phyloP scores from a whole-genome alignment of 2,329 filamentous ascomycete genomes.

The Trichoderma harzianum region DNA sequence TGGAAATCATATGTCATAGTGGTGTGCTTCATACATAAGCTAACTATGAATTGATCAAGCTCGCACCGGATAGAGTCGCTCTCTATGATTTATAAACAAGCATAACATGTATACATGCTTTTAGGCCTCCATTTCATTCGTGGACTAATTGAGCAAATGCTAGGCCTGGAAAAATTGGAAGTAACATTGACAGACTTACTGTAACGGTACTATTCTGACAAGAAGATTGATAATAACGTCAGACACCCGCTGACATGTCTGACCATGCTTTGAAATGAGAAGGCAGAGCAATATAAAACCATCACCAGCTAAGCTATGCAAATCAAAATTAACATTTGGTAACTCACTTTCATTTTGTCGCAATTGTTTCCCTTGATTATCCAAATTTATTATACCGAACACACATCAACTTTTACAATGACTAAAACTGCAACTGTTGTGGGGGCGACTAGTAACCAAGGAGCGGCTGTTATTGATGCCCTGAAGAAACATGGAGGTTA shows the following conservation, averaged over 20 bases:
- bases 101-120: too few relatives aligned
- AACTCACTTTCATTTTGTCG: neutral
- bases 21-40: too few relatives aligned
- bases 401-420: neutral
- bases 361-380: neutral
- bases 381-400: neutral
- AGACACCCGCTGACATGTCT: neutral
- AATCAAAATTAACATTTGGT: neutral
- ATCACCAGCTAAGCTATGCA: neutral
- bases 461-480: neutral
- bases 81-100: too few relatives aligned
- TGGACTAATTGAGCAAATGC: too few relatives aligned
- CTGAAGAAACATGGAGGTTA: neutral
- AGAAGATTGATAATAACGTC: too few relatives aligned
- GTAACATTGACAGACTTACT: too few relatives aligned
- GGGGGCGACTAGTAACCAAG: neutral
- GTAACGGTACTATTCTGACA: too few relatives aligned
- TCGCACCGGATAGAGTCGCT: too few relatives aligned
- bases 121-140: too few relatives aligned
- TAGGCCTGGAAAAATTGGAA: too few relatives aligned
- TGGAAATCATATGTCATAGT: too few relatives aligned
- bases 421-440: neutral
- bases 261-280: neutral
- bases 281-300: neutral
- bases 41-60: too few relatives aligned